phyloP scores from a whole-genome alignment of 148 eudicot species.

The Mesembryanthemum crystallinum region DNA sequence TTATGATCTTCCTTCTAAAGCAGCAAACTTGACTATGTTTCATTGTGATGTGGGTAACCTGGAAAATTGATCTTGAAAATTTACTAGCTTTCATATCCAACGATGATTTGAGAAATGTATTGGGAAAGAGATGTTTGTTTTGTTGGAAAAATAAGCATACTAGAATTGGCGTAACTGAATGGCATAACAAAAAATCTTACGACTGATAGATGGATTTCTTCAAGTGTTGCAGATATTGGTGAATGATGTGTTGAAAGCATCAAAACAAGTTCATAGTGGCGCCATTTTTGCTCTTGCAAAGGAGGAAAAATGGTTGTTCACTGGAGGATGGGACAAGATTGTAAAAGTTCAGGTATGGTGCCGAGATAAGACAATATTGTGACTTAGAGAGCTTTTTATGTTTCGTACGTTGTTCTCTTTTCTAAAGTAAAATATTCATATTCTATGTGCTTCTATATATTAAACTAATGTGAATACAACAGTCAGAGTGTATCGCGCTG shows the following conservation, averaged over 20 bases:
- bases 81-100: neutral
- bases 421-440: neutral
- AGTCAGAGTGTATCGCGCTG: too few relatives aligned
- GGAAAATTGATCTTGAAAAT: neutral
- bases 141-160: too few relatives aligned
- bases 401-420: neutral
- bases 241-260: constrained; percentile 45
- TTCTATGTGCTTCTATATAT: neutral
- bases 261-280: constrained; percentile 52
- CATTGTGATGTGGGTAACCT: neutral
- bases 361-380: neutral
- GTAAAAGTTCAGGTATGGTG: constrained; percentile 61
- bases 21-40: neutral
- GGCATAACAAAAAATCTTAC: neutral
- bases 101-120: too few relatives aligned
- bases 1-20: neutral
- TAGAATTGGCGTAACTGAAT: too few relatives aligned
- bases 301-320: constrained; percentile 64
- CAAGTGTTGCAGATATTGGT: constrained; percentile 60
- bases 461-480: neutral
- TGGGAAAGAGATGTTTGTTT: too few relatives aligned
- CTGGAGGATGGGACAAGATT: constrained; percentile 83
- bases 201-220: neutral
- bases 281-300: constrained; percentile 57
- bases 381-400: neutral